Evolutionary conservation across 768 basidiomycete species (phyloP), one percentile per base, ranked within the genome.

Genomic region (Leccinum subtestaceum): DNA sequence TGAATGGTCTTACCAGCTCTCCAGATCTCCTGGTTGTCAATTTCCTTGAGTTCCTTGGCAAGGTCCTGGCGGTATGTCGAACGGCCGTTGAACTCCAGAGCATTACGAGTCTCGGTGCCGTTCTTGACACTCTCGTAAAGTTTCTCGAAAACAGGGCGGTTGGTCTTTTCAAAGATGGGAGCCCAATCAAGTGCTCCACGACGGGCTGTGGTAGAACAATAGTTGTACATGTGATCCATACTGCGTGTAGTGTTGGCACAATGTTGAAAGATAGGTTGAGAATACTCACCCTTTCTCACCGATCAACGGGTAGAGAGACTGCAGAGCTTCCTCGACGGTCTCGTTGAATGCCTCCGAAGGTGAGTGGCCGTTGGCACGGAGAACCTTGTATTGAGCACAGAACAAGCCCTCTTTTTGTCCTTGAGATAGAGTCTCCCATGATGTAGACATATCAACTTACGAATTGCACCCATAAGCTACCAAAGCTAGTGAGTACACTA

Each of bases 291-390:
- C 95, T 74, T 97, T 90, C 70, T 89, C 84, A 65, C 96, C 97
- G 69, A 99, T 94, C 75, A 99, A 77, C 60, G 97, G 97, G 82
- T 93, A 98, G 63, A 99, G 86, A 40, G 94, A 96, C 73, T 99
- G 95, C 46, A 96, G 98, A n/a, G 97, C 97, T 80, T 98, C 97
- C 78, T 98, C 97, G 61, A 98, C 97, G 60, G 97, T 98, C 82
- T 99, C 97, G 77, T 99, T 98, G 87, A 99, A 98, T 52, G 95
- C 95, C 75, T 99, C 97, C 46, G 96, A 98, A 55, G 97, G 97
- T 4, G 86, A 80, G 84, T 99, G 97, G 57, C 95, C 95, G 73
- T 96, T 96, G 72, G 89, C 91, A 72, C 95, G 93, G 69, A 97
- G 91, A 59, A 96, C 89, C 83, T 95, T 87, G 85, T 98, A 99